phyloP scores from a whole-genome alignment of 129 eudicot genomes.

The Flaveria sonorensis region DNA sequence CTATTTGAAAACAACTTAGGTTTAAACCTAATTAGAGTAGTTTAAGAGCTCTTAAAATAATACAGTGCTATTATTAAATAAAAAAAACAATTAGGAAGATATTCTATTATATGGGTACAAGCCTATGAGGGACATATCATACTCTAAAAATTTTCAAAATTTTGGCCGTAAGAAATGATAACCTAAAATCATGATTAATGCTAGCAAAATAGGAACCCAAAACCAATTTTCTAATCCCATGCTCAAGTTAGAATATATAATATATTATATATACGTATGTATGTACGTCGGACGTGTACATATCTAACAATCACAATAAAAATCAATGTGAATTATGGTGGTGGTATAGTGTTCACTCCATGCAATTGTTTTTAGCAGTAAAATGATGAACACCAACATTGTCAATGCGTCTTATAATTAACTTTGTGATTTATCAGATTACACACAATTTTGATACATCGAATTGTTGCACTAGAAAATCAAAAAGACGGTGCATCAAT shows the following conservation, averaged over 20 bases:
- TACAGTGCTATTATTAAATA: too few species aligned
- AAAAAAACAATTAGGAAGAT: background rate
- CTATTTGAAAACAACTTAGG: too few species aligned
- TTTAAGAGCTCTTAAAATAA: too few species aligned
- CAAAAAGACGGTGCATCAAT: too few species aligned
- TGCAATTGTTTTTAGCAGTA: background rate
- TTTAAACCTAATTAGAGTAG: too few species aligned
- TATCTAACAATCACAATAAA: background rate
- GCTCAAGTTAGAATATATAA: conserved; percentile 2
- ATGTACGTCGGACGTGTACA: background rate
- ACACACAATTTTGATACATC: too few species aligned
- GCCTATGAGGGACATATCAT: background rate
- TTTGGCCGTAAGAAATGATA: conserved; percentile 15
- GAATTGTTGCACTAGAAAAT: too few species aligned
- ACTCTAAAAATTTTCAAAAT: background rate
- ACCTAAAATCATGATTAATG: conserved; percentile 31
- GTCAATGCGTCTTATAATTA: too few species aligned
- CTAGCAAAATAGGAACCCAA: conserved; percentile 31
- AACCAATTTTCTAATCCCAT: conserved; percentile 28
- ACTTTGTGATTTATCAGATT: too few species aligned
- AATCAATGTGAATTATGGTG: too few species aligned
- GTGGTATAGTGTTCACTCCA: background rate
- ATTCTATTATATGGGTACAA: background rate
- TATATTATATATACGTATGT: background rate
- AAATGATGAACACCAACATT: background rate